Percentiles rank a stretch among this genome's conserved stretches.
Conservation (phyloP, 225 moss, liverwort and hornwort genomes). For the Bryoerythrophyllum caledonicum region DNA sequence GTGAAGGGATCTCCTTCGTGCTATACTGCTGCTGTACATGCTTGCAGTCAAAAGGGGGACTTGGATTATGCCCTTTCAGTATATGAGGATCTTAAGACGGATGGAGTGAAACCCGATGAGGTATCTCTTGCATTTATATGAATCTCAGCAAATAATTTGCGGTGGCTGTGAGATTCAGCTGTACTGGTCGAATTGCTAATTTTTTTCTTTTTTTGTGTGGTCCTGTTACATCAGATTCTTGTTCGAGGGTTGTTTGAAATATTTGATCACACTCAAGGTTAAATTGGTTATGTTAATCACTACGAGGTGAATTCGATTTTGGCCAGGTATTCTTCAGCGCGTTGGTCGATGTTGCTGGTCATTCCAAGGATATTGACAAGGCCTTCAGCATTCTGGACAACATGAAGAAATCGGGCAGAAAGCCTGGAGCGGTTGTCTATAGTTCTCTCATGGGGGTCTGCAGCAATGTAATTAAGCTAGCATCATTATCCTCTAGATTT, state of each 20-base stretch:
- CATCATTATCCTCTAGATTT: conserved; percentile 2
- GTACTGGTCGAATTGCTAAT: neutral
- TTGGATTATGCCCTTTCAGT: conserved; percentile 69
- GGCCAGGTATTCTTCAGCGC: conserved; percentile 95
- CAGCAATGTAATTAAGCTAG: conserved; percentile 72
- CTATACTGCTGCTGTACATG: conserved; percentile 95
- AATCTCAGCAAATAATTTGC: neutral
- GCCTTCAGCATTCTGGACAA: conserved; percentile 74
- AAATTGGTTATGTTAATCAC: neutral
- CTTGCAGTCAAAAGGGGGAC: conserved; percentile 80
- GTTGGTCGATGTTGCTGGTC: conserved; percentile 92
- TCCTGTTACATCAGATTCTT: neutral
- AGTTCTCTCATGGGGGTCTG: conserved; percentile 98
- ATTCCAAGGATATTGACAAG: conserved; percentile 73
- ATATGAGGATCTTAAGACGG: conserved; percentile 70
- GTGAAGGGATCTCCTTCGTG: conserved; percentile 75
- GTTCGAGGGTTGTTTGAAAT: neutral
- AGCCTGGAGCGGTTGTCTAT: conserved; percentile 66
- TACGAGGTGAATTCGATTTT: conserved; percentile 3
- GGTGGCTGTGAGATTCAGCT: neutral
- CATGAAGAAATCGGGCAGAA: conserved; percentile 68
- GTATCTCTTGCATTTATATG: conserved; percentile 29
- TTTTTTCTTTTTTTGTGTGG: neutral
- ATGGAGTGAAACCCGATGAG: conserved; percentile 88
- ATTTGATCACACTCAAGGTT: neutral